Evolutionary conservation across 352 stramenopile genomes (phyloP), one percentile per base, ranked within the genome.

Genomic region (Globisporangium heterothallicum): DNA sequence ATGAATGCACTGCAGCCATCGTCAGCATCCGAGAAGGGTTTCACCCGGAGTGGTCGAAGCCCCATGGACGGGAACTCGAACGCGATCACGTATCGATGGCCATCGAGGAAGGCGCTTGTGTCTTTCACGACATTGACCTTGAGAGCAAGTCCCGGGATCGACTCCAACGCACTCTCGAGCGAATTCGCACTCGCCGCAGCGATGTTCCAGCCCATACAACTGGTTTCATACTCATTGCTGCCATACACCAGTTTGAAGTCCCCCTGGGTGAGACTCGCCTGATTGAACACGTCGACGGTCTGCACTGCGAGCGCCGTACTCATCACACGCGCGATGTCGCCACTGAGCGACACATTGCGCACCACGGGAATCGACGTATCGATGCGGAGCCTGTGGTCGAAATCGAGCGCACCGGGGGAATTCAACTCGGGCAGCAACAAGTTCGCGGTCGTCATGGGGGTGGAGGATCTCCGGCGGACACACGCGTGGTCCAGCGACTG

Each of bases 161-260:
- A 55, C 32, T 88, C 57, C 1, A 91, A 43, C 0, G 69, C 71
- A 2, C 57, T 48, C 45, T 86, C 54, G 12, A 91, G 19, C 0
- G 63, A 78, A 8, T 19, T 27, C 0, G 47, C 21, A 4, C 66
- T 67, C 2, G 61, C 66, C 0, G 63, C 59, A 0, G 67, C 42
- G 3, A 73, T 74, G 26, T 88, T 70, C 80, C 77, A 88, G 24
- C 53, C 40, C 6, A 91, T 76, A 18, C 80, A 91, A 0, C n/a
- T 8, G 0, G 77, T 79, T 8, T 64, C 45, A 22, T 54, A 2
- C 16, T 53, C 30, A 3, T 46, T 54, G 9, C 64, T 52, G 4
- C 63, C 70, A 40, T 91, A 91, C 6, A 66, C 42, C 1, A 91
- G 52, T 48, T 74, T 63, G 47, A 75, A 91, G 36, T 77, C 60